Evolutionary conservation across 108 stramenopile species (phyloP).

Genomic region (Cyclotella atomus): DNA sequence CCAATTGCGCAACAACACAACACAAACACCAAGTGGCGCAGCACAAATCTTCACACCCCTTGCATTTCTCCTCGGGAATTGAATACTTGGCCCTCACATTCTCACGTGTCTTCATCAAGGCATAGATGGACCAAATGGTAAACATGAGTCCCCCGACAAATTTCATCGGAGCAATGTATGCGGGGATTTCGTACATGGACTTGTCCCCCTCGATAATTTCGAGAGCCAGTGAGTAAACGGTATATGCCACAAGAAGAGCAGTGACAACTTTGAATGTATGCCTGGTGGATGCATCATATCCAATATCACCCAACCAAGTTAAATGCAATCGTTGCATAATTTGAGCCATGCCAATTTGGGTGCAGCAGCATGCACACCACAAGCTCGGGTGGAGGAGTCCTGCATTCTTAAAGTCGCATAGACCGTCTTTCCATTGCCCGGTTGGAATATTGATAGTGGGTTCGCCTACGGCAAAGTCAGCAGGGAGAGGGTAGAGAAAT

Average conservation of each 20-base stretch:
- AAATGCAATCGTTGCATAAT: conserved; percentile 82
- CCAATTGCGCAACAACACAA: conserved; percentile 82
- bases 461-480: conserved; percentile 45
- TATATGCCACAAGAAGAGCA: conserved; percentile 55
- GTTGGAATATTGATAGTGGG: conserved; percentile 63
- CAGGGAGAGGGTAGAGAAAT: conserved; percentile 68
- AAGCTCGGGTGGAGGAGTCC: conserved; percentile 74
- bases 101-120: conserved; percentile 71
- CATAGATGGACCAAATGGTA: conserved; percentile 71
- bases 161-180: conserved; percentile 50
- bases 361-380: conserved; percentile 74
- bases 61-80: conserved; percentile 73
- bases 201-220: conserved; percentile 52
- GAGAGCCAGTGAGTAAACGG: conserved; percentile 60
- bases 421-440: conserved; percentile 83
- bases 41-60: conserved; percentile 76
- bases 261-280: conserved; percentile 75
- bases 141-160: conserved; percentile 63
- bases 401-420: conserved; percentile 61
- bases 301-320: conserved; percentile 80
- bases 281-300: conserved; percentile 45
- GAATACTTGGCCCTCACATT: conserved; percentile 78
- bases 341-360: conserved; percentile 80
- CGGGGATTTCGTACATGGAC: conserved; percentile 38
- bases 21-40: conserved; percentile 74